A percentile compares a stretch with the other conserved stretches of the same genome.
Evolutionary conservation across 441 rosid genomes (phyloP).

Genomic region (Croton laevigatus): DNA sequence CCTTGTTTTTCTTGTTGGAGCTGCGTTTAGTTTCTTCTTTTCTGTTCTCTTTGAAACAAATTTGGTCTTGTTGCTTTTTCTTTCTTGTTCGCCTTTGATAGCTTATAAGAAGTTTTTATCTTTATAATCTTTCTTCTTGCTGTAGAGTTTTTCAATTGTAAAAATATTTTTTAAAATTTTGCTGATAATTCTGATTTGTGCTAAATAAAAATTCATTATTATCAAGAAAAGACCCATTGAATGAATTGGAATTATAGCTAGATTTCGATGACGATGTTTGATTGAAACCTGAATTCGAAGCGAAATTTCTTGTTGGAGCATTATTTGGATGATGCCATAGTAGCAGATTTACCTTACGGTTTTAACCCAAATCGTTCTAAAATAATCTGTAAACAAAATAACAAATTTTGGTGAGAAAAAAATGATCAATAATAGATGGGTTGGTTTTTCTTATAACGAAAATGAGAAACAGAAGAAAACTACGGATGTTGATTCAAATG

Average conservation of each 20-base stretch:
- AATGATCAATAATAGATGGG: constrained; percentile 2
- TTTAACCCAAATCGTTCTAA: constrained; percentile 69
- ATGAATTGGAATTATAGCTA: constrained; percentile 33
- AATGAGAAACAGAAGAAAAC: background rate
- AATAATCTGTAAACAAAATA: background rate
- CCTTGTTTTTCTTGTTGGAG: constrained; percentile 22
- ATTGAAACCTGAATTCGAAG: constrained; percentile 22
- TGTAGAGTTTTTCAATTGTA: constrained; percentile 65
- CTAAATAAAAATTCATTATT: constrained; percentile 39
- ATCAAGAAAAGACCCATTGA: constrained; percentile 29
- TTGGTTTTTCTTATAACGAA: background rate
- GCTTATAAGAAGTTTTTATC: constrained; percentile 79
- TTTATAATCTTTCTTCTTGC: constrained; percentile 62
- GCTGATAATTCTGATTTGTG: constrained; percentile 59
- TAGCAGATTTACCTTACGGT: constrained; percentile 85
- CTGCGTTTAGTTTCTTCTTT: constrained; percentile 22
- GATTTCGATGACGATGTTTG: constrained; percentile 28
- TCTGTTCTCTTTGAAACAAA: constrained; percentile 4
- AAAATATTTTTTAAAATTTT: constrained; percentile 63
- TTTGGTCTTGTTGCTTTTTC: background rate
- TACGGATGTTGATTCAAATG: background rate
- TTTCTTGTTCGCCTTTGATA: too few relatives aligned
- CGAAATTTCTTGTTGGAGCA: constrained; percentile 30
- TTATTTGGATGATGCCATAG: constrained; percentile 64
- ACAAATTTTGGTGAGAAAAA: background rate